Base-by-base conservation (phyloP, 1,284 basidiomycete species). In the Quambalaria eucalypti region DNA sequence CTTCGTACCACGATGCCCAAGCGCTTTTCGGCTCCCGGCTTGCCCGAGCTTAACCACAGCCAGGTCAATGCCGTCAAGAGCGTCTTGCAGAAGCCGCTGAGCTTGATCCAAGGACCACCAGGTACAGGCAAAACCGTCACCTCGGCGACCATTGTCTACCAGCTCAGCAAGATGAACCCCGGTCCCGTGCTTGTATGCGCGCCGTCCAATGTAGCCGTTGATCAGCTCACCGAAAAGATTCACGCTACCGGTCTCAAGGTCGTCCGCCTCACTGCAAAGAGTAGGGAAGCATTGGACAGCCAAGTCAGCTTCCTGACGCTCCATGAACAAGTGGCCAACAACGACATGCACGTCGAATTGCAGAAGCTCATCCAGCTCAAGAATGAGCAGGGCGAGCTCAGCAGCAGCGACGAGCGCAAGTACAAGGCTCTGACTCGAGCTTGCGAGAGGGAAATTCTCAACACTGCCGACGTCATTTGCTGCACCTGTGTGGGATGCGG, bases 51-150 rank as follows among this genome's bases (percentile, higher is more conserved):
- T 68, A 99, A 99, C 72, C 92, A 97, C 75, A 96, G 92, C 33
- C 95, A 99, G 76, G 96, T 98, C 87, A 92, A 88, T 76, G 95
- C 95, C 1, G 95, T 99, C 74, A 98, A 97, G 80, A 90, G 88
- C 62, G 95, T 98, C 3, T 80, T 99, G 19, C 92, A 98, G 77
- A 97, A 96, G 77, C 95, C 93, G n/a, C 83, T 99, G 56, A 91
- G 88, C 72, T 81, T 99, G 55, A 98, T 99, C 68, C 69, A 82
- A 80, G 95, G 95, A 19, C 95, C 95, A 26, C 95, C 95, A 12
- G 95, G 95, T 39, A 98, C 95, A 0, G 95, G 95, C 44, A 99
- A 99, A 80, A 99, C 95, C 0, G 95, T 98, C 55, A 99, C 95
- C 0, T 97, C 92, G n/a, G 95, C 95, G 4, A 96, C 95, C 1